Conservation (phyloP, 2,329 filamentous ascomycete genomes). For the Penicillium sp. region DNA sequence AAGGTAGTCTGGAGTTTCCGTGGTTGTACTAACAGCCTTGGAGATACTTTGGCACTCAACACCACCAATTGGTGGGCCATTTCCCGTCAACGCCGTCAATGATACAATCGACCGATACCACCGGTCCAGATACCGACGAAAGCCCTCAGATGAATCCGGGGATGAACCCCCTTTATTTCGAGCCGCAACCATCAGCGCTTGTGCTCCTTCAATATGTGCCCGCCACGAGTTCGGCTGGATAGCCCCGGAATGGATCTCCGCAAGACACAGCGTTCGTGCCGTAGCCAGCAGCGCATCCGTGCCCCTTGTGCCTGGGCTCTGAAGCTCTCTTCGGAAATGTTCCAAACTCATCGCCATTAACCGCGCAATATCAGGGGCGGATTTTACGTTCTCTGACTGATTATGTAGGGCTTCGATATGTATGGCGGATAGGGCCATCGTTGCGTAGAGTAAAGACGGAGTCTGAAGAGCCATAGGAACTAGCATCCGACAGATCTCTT, state of each 20-base stretch:
- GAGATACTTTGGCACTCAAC: conserved; percentile 23
- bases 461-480: conserved; percentile 52
- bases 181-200: conserved; percentile 41
- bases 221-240: conserved; percentile 49
- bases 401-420: conserved; percentile 46
- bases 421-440: conserved; percentile 49
- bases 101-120: conserved; percentile 51
- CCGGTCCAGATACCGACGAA: conserved; percentile 44
- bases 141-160: conserved; percentile 34
- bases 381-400: conserved; percentile 42
- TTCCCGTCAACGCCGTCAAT: conserved; percentile 46
- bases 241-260: conserved; percentile 49
- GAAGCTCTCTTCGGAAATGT: conserved; percentile 47
- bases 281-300: conserved; percentile 47
- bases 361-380: conserved; percentile 43
- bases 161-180: conserved; percentile 28
- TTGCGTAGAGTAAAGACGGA: conserved; percentile 49
- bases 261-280: conserved; percentile 48
- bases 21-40: conserved; percentile 18
- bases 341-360: conserved; percentile 48
- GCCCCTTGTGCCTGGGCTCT: conserved; percentile 35
- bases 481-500: conserved; percentile 48
- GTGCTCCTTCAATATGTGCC: conserved; percentile 49
- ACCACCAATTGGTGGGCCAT: conserved; percentile 42
- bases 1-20: conserved; percentile 38